Percentiles rank a stretch among this genome's conserved stretches.
These are phyloP conservation scores for Xanthoconium separans DNA, from an alignment of 1,284 basidiomycete genomes.

Conservation along the genomic window DNA sequence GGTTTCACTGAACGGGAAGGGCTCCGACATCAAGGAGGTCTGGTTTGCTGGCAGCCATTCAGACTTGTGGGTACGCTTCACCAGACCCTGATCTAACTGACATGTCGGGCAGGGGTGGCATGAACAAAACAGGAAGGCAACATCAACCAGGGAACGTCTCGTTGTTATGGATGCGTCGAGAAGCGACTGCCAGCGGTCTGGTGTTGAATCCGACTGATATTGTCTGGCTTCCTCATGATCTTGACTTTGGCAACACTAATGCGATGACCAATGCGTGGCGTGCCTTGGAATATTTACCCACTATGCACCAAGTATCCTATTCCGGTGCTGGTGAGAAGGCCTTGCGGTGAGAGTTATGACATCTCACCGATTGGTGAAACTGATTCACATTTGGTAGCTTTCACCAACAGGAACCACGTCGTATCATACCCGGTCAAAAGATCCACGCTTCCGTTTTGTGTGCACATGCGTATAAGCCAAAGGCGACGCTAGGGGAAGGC, in stretches of 20 bases:
- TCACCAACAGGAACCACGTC: constrained; percentile 23
- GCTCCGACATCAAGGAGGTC: too few species aligned
- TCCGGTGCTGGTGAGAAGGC: constrained; percentile 11
- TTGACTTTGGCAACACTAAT: constrained; percentile 20
- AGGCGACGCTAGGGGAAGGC: constrained; percentile 24
- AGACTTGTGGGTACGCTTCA: too few species aligned
- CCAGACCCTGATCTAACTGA: too few species aligned
- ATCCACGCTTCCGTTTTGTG: constrained; percentile 31
- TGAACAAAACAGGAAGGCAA: too few species aligned
- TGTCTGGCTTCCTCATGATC: constrained; percentile 29
- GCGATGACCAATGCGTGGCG: constrained; percentile 24
- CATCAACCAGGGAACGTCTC: too few species aligned
- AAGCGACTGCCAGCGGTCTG: constrained; percentile 23
- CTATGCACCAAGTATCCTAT: constrained; percentile 27
- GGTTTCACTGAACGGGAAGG: too few species aligned
- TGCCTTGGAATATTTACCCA: constrained; percentile 25
- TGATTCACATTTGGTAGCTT: constrained; percentile 16
- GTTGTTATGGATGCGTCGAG: constrained; percentile 30
- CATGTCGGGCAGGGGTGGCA: too few species aligned
- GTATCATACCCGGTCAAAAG: constrained; percentile 32
- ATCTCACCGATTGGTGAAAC: background rate
- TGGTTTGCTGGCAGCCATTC: too few species aligned
- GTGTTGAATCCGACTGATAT: constrained; percentile 19
- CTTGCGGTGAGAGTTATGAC: constrained; percentile 11
- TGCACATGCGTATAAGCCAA: constrained; percentile 23